phyloP scores from a whole-genome alignment of 129 eudicot species.

The Helichrysum umbraculigerum region DNA sequence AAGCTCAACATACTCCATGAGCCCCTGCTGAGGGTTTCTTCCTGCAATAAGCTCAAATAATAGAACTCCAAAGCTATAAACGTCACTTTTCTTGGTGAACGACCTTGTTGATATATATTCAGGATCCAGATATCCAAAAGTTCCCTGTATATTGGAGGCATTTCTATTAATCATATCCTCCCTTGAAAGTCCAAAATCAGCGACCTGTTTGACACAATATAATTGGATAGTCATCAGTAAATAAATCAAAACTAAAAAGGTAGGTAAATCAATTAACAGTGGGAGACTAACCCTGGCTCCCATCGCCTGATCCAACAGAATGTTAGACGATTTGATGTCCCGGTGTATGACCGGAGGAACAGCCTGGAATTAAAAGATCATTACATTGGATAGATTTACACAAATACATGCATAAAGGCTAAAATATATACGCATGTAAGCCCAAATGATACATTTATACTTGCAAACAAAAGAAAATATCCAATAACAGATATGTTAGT shows the following conservation, averaged over 20 bases:
- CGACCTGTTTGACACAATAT: constrained; percentile 51
- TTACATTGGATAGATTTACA: constrained; percentile 5
- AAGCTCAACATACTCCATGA: constrained; percentile 91
- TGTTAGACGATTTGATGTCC: constrained; percentile 93
- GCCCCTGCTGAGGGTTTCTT: constrained; percentile 93
- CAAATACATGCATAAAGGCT: background rate
- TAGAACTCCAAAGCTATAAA: constrained; percentile 88
- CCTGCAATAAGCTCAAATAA: constrained; percentile 91
- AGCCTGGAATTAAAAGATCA: constrained; percentile 57
- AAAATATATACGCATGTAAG: background rate
- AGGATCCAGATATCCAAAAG: constrained; percentile 96
- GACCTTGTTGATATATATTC: constrained; percentile 89
- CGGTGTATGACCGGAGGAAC: constrained; percentile 97
- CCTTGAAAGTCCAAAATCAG: constrained; percentile 97
- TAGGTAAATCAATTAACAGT: background rate
- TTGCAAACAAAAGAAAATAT: constrained; percentile 8
- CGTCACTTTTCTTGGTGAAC: constrained; percentile 93
- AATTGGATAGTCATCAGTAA: constrained; percentile 17
- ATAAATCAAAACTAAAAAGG: background rate
- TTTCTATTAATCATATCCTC: constrained; percentile 84
- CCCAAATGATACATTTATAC: background rate
- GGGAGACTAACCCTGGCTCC: constrained; percentile 75
- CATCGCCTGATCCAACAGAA: constrained; percentile 92
- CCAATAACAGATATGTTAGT: background rate
- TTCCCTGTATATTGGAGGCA: constrained; percentile 78